Percentiles rank a stretch among this genome's conserved stretches.
phyloP scores from a whole-genome alignment of 768 basidiomycete genomes.

The Hypholoma fasciculare region DNA sequence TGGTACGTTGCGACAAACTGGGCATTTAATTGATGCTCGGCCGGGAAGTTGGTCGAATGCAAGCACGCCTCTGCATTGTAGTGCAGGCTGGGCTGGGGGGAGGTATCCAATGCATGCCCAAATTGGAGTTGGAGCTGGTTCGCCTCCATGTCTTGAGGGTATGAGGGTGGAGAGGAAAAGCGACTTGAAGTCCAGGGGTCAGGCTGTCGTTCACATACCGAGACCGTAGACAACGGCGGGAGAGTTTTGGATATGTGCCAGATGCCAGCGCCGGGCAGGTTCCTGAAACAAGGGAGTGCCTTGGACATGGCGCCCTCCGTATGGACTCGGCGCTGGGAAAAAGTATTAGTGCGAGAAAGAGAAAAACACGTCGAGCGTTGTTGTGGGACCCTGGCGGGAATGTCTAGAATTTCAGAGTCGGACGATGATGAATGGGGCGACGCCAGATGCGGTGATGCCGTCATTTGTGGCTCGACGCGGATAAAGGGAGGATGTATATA shows the following conservation, averaged over 20 bases:
- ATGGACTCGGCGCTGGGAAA: not conserved
- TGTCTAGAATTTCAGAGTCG: not conserved
- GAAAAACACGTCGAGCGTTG: not conserved
- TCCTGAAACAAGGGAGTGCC: constrained; percentile 6
- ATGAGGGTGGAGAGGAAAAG: not conserved
- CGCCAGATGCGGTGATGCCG: not conserved
- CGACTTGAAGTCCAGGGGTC: not conserved
- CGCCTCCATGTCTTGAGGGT: not conserved
- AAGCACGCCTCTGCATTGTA: constrained; percentile 33
- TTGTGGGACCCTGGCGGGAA: not conserved
- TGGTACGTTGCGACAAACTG: constrained; percentile 60
- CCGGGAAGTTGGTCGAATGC: constrained; percentile 51
- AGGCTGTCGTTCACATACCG: not conserved
- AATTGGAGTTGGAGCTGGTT: constrained; percentile 13
- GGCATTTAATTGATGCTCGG: constrained; percentile 57
- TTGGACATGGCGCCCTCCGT: constrained; percentile 7
- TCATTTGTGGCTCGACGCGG: not conserved
- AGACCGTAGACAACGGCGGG: constrained; percentile 4
- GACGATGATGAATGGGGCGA: constrained; percentile 1
- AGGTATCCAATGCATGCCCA: not conserved
- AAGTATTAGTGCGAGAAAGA: not conserved
- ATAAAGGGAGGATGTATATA: not conserved
- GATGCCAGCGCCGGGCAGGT: constrained; percentile 3
- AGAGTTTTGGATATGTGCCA: constrained; percentile 8
- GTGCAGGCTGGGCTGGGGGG: constrained; percentile 7